phyloP scores from a whole-genome alignment of 2,329 filamentous ascomycete species.

The Fusarium sp. region DNA sequence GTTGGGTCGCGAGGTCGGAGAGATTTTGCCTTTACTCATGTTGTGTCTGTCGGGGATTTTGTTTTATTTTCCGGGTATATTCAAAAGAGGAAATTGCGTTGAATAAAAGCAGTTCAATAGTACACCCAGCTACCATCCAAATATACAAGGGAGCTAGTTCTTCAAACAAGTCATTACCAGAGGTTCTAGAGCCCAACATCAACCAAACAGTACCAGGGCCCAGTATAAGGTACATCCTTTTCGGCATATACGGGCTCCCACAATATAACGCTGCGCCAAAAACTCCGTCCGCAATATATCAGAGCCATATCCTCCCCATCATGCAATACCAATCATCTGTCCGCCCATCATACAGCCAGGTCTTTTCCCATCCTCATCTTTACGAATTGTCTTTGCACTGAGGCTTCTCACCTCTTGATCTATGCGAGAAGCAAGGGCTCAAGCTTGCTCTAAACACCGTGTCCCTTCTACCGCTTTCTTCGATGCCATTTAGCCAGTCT shows the following conservation, averaged over 20 bases:
- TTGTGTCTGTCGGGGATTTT: not conserved
- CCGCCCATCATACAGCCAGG: constrained; percentile 31
- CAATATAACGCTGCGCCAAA: constrained; percentile 24
- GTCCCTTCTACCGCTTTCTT: constrained; percentile 2
- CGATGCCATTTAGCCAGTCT: not conserved
- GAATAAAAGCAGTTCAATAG: constrained; percentile 6
- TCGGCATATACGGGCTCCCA: not conserved
- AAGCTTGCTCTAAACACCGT: constrained; percentile 23
- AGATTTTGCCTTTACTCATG: not conserved
- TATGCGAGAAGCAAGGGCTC: constrained; percentile 21
- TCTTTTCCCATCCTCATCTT: constrained; percentile 9
- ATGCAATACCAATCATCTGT: constrained; percentile 30
- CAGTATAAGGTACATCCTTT: not conserved
- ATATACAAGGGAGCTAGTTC: not conserved
- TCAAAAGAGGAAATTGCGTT: constrained; percentile 1
- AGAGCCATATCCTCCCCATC: constrained; percentile 23
- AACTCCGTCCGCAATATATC: constrained; percentile 30
- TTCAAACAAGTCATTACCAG: too few relatives aligned
- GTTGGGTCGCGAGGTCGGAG: not conserved
- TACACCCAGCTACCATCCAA: not conserved
- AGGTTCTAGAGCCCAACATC: not conserved
- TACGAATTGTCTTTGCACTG: constrained; percentile 2
- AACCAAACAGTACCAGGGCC: not conserved
- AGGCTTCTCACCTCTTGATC: constrained; percentile 11
- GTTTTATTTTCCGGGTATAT: not conserved